Evolutionary conservation across 2,329 filamentous ascomycete species (phyloP).

Genomic region (Madurella fahalii): DNA sequence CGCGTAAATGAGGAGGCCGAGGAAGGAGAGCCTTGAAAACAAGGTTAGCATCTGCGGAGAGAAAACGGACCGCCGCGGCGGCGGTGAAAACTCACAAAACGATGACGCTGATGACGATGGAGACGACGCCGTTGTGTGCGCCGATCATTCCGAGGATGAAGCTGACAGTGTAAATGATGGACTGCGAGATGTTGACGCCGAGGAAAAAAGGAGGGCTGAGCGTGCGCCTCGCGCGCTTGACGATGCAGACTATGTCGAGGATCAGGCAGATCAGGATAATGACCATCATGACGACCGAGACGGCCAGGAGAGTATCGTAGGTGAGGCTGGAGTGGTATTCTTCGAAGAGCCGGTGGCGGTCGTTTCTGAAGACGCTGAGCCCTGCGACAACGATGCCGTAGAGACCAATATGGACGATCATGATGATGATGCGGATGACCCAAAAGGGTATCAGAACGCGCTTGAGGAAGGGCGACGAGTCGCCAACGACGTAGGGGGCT

Average conservation of each 20-base stretch:
- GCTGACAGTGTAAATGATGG: slow-evolving; percentile 26
- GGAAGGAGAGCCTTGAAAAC: slow-evolving; percentile 29
- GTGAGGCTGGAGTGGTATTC: slow-evolving; percentile 19
- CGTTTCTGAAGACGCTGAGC: slow-evolving; percentile 20
- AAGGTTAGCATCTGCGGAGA: background rate
- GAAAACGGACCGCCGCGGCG: background rate
- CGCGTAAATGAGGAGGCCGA: slow-evolving; percentile 33
- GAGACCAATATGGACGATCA: slow-evolving; percentile 27
- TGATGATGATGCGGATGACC: slow-evolving; percentile 31
- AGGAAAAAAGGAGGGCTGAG: slow-evolving; percentile 33
- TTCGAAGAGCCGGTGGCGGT: slow-evolving; percentile 15
- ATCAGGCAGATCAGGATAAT: slow-evolving; percentile 29
- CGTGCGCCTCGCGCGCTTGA: slow-evolving; percentile 31
- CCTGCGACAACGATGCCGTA: slow-evolving; percentile 24
- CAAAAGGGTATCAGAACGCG: slow-evolving; percentile 35
- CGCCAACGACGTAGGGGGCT: slow-evolving; percentile 27
- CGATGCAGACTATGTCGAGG: slow-evolving; percentile 32
- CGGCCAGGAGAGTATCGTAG: slow-evolving; percentile 21
- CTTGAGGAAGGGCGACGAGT: slow-evolving; percentile 35
- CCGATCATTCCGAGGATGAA: slow-evolving; percentile 29
- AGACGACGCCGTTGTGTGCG: slow-evolving; percentile 6
- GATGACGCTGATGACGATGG: slow-evolving; percentile 24
- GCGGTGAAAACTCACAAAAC: slow-evolving; percentile 26
- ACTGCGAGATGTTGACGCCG: slow-evolving; percentile 30
- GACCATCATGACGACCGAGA: slow-evolving; percentile 25